Base-by-base conservation (phyloP, 805 yeast species). In the Wickerhamomyces rabaulensis region DNA sequence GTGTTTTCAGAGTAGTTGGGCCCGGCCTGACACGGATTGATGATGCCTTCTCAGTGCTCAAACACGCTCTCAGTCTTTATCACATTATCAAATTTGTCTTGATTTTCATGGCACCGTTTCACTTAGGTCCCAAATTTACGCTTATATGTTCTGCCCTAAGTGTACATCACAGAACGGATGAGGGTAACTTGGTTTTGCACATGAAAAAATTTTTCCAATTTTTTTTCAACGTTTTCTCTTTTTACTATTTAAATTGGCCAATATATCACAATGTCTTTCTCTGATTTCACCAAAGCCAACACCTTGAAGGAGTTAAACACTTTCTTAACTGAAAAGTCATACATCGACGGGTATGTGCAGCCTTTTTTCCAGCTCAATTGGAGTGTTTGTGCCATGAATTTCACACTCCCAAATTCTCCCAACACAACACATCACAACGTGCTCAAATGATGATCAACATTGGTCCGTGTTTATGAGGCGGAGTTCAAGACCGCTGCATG, bases 401-500 rank as follows among this genome's bases (percentile, higher is more conserved):
- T 13, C 13, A 29, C 8, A 21, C 8, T 38, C 38, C n/a, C 7
- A n/a, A 26, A 17, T 25, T 9, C 25, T 23, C 35, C 21, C 44
- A 27, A 20, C 3, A 26, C 25, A 40, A 25, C 36, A 25, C 25
- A 26, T 10, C 6, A 42, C 23, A 36, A 23, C 17, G 22, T 17
- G 39, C 38, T 22, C 52, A 53, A 46, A 77, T 82, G 88, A 83
- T 85, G 90, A 85, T 72, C 74, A 65, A 66, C 63, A 76, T 84
- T 87, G 95, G 95, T 87, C 95, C 95, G 91, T 87, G 95, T 87
- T 87, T 84, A 84, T 80, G 95, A 88, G 87, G 90, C 83, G 95
- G 88, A 74, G 72, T 83, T 79, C 86, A 86, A 92, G 84, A 95
- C 95, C 79, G 91, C 84, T 87, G 82, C 82, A 83, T 88, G 95